Conservation (phyloP, 257 asterid genomes). For the Solanum raphanifolium region DNA sequence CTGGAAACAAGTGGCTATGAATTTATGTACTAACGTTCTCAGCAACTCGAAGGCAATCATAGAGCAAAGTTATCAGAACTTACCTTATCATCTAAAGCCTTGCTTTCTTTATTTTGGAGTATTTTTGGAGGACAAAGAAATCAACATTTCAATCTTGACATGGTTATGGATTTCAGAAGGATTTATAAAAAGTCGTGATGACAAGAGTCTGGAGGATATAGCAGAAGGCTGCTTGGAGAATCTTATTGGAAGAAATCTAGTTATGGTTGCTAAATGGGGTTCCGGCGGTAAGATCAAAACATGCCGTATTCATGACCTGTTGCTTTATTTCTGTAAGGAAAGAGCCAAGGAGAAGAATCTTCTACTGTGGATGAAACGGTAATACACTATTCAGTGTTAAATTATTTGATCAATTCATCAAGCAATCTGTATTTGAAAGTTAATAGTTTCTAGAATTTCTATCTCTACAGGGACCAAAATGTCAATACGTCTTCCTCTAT, state of each 20-base stretch:
- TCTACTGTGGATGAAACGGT: background rate
- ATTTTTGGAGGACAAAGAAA: conserved; percentile 8
- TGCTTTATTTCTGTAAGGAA: conserved; percentile 5
- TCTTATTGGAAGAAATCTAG: conserved; percentile 6
- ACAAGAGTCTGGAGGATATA: conserved; percentile 8
- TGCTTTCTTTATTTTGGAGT: conserved; percentile 14
- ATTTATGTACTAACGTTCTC: background rate
- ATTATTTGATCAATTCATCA: background rate
- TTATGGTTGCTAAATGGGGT: background rate
- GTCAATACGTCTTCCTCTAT: background rate
- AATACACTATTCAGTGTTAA: background rate
- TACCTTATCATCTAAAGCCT: conserved; percentile 10
- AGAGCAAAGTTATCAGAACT: conserved; percentile 9
- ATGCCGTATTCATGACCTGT: conserved; percentile 8
- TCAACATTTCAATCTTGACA: background rate
- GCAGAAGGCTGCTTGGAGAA: conserved; percentile 16
- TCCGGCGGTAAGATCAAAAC: conserved; percentile 6
- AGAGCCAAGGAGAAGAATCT: conserved; percentile 5
- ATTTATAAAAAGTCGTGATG: background rate
- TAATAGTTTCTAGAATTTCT: background rate
- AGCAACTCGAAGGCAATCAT: background rate
- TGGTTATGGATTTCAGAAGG: conserved; percentile 19
- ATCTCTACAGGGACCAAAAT: background rate
- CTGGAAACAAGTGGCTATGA: conserved; percentile 1
- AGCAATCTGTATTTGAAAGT: background rate